Evolutionary conservation across 345 rosid species (phyloP), one percentile per base, ranked within the genome.

Genomic region (Hibiscus trionum): DNA sequence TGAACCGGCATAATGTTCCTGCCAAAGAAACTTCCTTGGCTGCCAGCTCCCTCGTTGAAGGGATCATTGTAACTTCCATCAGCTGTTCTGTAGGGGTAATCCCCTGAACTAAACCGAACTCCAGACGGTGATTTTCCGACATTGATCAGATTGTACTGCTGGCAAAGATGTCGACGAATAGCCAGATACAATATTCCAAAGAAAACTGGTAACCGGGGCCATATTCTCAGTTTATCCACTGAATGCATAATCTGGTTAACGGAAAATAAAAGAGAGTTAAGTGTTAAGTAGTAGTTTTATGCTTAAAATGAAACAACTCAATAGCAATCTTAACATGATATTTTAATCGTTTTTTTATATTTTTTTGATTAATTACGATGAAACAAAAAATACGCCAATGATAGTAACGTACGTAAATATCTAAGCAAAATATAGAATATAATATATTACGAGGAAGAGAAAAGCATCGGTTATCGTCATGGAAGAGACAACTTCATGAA

Each of bases 201-300:
- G 31, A 88, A 26, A 3, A 88, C 90, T 5, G 92, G 92, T 63
- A 88, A 73, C 66, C 80, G 79, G 6, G 73, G 85, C 92, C 88
- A 88, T 76, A 82, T 39, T 24, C 78, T 70, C 74, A 77, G 26
- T 79, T 77, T 88, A 76, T 79, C 90, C 11, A 83, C 71, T 29
- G 56, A 67, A 67, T 84, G 90, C 55, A 86, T 82, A 24, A 86
- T 81, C 90, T 86, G 79, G 62, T 39, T 24, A 35, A n/a, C 6
- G 2, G 17, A 55, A 55, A 55, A 55, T 7, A 17, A 21, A 21
- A 21, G 21, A 21, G 1, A 17, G 0, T 27, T 27, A 2, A 27
- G 29, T 7, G 29, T 17, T 63, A 63, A 35, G 46, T 12, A 61
- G 16, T 1, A 33, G 11, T 15, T 61, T 31, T 2, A 31, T 2